Base-by-base conservation (phyloP, 2,329 filamentous ascomycete genomes). In the Colletotrichum orchidophilum region DNA sequence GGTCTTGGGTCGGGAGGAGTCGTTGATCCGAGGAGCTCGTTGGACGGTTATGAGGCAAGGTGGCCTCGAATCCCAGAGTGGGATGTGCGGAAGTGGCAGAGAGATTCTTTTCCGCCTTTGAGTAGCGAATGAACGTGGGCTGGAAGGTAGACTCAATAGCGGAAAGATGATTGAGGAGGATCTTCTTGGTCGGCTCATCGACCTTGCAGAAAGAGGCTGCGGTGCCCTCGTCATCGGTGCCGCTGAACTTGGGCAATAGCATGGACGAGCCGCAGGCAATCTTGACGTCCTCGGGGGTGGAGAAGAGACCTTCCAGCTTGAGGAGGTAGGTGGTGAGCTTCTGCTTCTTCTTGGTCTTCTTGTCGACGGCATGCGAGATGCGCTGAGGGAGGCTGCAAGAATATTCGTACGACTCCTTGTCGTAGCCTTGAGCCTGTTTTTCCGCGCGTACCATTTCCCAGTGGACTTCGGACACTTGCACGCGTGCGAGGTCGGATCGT, bases 41-140 rank as follows among this genome's bases (percentile, higher is more conserved):
- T 13, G 77, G 78, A 5, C 72, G 71, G 54, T 71, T 26, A 29
- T 75, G 73, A 7, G 75, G 71, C 39, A 76, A 63, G 27, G 69
- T 76, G 2, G 72, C 63, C 24, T 75, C 71, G 26, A 75, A 50
- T 5, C 73, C 74, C 3, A 75, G 70, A 6, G 69, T 75, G 3
- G 75, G 74, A 54, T 73, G 65, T 2, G 21, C 27, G 11, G 66
- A 73, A 21, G 53, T 21, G 1, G 39, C 24, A 1, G 66, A 74
- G 0, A 76, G 54, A 9, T 50, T 27, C 60, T 76, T 76, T 0
- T 55, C 46, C 12, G 74, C 75, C 13, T 59, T 66, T 1, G 64
- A 68, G 54, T 72, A 31, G 35, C 42, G 61, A 57, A 75, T 53
- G 39, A 73, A 60, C 24, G 65, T 67, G 7, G 63, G 61, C 49